Conservation (phyloP, 225 moss, liverwort and hornwort genomes). For the Pseudisothecium myosuroides region DNA sequence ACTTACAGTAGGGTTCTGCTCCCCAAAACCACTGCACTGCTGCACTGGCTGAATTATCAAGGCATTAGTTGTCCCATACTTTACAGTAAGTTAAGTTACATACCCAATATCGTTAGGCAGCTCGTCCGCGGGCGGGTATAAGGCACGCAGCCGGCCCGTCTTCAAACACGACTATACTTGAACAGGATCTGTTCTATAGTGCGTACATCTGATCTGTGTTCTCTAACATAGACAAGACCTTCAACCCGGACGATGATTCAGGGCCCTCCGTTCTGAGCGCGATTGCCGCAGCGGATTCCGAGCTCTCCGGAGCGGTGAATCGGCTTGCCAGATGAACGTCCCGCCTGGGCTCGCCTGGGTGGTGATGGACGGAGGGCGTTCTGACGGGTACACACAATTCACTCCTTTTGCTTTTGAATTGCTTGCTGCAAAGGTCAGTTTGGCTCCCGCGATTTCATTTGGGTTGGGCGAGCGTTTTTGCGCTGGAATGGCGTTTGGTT, state of each 20-base stretch:
- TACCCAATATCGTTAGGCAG: not conserved
- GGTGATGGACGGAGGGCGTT: not conserved
- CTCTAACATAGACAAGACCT: not conserved
- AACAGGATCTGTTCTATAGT: slow-evolving; percentile 2
- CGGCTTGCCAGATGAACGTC: not conserved
- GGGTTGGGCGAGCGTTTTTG: not conserved
- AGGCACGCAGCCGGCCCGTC: accelerated
- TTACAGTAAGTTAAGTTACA: too few species aligned
- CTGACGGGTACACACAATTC: not conserved
- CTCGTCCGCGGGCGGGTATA: not conserved
- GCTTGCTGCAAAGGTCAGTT: not conserved
- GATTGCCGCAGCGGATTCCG: not conserved
- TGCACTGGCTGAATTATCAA: too few species aligned
- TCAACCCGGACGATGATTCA: not conserved
- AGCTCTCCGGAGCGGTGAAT: accelerated
- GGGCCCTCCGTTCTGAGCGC: not conserved
- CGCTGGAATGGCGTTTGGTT: not conserved
- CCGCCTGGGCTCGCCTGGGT: not conserved
- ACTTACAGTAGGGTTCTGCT: too few species aligned
- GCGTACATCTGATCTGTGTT: not conserved
- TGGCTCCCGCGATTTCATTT: not conserved
- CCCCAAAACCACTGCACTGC: too few species aligned
- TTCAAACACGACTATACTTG: not conserved
- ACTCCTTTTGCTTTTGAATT: not conserved
- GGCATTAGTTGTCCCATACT: too few species aligned